Evolutionary conservation across 2,329 filamentous ascomycete species (phyloP).

Genomic region (Pseudonectria buxi): DNA sequence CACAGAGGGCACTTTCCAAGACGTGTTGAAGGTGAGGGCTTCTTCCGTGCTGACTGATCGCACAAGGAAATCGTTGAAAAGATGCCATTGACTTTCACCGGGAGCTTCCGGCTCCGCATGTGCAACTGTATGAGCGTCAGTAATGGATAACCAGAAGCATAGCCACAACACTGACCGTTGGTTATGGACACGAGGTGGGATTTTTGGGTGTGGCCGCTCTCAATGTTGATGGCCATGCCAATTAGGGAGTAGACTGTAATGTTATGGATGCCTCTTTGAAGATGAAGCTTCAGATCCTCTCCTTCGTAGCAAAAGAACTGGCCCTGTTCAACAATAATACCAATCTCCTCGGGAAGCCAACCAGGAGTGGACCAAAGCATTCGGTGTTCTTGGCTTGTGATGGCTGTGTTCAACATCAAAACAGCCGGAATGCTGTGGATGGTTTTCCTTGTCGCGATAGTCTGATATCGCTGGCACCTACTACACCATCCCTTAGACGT

Average conservation of each 20-base stretch:
- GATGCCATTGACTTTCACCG: slow-evolving; percentile 72
- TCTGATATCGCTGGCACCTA: slow-evolving; percentile 84
- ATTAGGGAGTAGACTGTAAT: slow-evolving; percentile 88
- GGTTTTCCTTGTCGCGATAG: slow-evolving; percentile 75
- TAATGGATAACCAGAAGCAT: background rate
- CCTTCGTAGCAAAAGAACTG: slow-evolving; percentile 95
- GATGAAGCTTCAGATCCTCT: slow-evolving; percentile 73
- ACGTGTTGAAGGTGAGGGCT: slow-evolving; percentile 79
- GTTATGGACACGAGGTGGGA: slow-evolving; percentile 87
- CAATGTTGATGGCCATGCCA: slow-evolving; percentile 84
- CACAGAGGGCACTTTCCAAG: slow-evolving; percentile 89
- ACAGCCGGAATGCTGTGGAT: slow-evolving; percentile 77
- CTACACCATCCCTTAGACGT: slow-evolving; percentile 91
- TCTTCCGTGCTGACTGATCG: slow-evolving; percentile 72
- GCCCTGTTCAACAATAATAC: slow-evolving; percentile 82
- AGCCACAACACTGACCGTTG: slow-evolving; percentile 52
- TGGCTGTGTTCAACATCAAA: slow-evolving; percentile 81
- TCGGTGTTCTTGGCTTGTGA: slow-evolving; percentile 64
- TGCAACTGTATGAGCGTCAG: slow-evolving; percentile 44
- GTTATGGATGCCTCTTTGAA: slow-evolving; percentile 71
- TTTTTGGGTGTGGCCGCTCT: slow-evolving; percentile 76
- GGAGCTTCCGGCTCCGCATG: slow-evolving; percentile 56
- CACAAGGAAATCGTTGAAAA: slow-evolving; percentile 97
- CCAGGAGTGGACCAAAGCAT: slow-evolving; percentile 82
- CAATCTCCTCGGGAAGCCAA: slow-evolving; percentile 91